Base-by-base conservation (phyloP, 352 stramenopile species). In the Phytophthora crassamura region DNA sequence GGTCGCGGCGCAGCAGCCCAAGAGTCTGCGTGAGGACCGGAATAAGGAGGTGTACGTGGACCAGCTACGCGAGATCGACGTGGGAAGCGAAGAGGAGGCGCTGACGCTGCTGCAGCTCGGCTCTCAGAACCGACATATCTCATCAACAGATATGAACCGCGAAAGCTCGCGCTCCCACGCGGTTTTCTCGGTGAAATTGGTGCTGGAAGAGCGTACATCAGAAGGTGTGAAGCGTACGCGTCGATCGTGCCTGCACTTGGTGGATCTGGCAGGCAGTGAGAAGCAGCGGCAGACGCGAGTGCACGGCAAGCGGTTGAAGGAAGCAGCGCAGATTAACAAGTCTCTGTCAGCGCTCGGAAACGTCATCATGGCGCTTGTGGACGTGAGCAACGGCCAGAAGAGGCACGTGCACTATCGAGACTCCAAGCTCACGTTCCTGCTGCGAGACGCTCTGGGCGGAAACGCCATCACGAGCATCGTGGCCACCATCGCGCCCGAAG, bases 131-230 rank as follows among this genome's bases (percentile, higher is more conserved):
- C 86, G 97, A 10, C 98, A 95, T 28, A 98, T 98, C 52, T 97
- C 91, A 5, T 89, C 92, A 3, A 99, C 98, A 0, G 82, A 98
- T 33, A 99, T 99, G 98, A 99, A 99, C 76, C 75, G 88, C 22
- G 96, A 97, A 62, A 98, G 90, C 38, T 99, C 93, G 59, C 84
- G 98, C 11, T 98, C 94, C 0, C 97, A 99, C 69, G 96, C 97
- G 6, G 97, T 99, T 20, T 99, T 99, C 64, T 98, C 96, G 12
- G 80, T 99, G 18, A 90, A 95, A 47, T 55, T 99, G 39, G 85
- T 98, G 59, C 89, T 91, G 20, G 88, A 77, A 4, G 69, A 93
- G 45, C 77, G 86, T 25, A 90, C 86, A 11, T 71, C 76, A 4
- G 63, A 70, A 32, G 86, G 85, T 16, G 71, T 88, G 14, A 64